Base-by-base conservation (phyloP, 1,284 basidiomycete species). In the Cerrena zonata region DNA sequence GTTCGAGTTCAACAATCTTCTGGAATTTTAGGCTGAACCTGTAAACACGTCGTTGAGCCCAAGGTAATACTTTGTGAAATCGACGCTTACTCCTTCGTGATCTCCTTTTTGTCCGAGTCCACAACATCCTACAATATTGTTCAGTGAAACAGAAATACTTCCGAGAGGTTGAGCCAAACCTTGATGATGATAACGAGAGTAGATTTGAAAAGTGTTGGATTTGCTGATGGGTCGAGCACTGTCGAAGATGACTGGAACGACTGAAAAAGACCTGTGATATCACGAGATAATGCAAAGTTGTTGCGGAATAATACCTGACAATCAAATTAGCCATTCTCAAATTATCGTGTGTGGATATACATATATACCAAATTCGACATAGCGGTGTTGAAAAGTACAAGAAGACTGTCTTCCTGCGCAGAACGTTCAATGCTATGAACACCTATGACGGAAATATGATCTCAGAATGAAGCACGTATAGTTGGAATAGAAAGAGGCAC, bases 381-480 rank as follows among this genome's bases (percentile, higher is more conserved):
- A 0, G 82, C 82, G 1, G 79, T 79, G 57, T 82, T 84, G 62
- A 84, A 82, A 1, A 84, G 59, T 1, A 84, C 81, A 2, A 84
- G 70, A 0, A 84, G 64, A 0, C 76, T 79, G 48, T 84, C 82
- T 57, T 84, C 81, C 60, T 84, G 81, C 4, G 78, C 74, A 0
- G 79, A 81, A 1, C 81, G 66, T 55, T 84, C 81, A 25, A 82
- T 80, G 47, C 78, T 80, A 52, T 83, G 81, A 0, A 83, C 79
- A 43, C 81, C 80, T 83, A 48, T 21, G 24, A 19, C 57, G 24
- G 2, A 10, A 30, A 13, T n/a, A 52, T 11, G 5, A 5, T 36
- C 7, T 18, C 26, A 36, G 36, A 30, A 4, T 3, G 10, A 12
- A 23, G 5, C 26, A 2, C 11, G 23, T 19, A 11, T 46, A 46